phyloP scores from a whole-genome alignment of 495 filamentous ascomycete species.

The Cryomyces minteri region DNA sequence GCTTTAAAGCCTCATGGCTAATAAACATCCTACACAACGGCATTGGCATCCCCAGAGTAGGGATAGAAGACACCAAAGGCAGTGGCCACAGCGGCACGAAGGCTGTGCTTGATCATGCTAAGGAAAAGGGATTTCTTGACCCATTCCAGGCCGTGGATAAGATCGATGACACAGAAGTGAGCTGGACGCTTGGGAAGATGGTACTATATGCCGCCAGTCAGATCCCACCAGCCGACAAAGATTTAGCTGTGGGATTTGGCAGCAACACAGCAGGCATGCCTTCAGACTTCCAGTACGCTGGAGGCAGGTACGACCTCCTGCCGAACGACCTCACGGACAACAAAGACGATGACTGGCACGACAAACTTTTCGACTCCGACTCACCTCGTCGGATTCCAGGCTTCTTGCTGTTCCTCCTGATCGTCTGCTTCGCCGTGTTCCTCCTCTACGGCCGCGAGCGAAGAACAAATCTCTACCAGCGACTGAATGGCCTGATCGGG shows the following conservation, averaged over 20 bases:
- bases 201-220: conserved; percentile 91
- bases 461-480: conserved; percentile 43
- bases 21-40: conserved; percentile 92
- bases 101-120: conserved; percentile 45
- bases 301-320: conserved; percentile 24
- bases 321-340: conserved; percentile 28
- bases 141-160: conserved; percentile 90
- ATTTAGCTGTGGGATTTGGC: conserved; percentile 76
- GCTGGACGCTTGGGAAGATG: conserved; percentile 96
- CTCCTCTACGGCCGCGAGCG: conserved; percentile 55
- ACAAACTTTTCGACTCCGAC: conserved; percentile 41
- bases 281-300: conserved; percentile 69
- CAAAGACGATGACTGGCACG: conserved; percentile 54
- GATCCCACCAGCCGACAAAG: conserved; percentile 40
- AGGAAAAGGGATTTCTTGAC: conserved; percentile 65
- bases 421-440: conserved; percentile 47
- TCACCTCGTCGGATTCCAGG: conserved; percentile 50
- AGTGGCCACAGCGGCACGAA: conserved; percentile 54
- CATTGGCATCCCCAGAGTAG: conserved; percentile 83
- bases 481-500: conserved; percentile 26
- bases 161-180: conserved; percentile 84
- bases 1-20: conserved; percentile 96
- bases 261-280: conserved; percentile 54
- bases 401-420: conserved; percentile 53
- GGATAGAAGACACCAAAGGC: conserved; percentile 40